Evolutionary conservation across 345 rosid genomes (phyloP), one percentile per base, ranked within the genome.

Genomic region (Hibiscus trionum): DNA sequence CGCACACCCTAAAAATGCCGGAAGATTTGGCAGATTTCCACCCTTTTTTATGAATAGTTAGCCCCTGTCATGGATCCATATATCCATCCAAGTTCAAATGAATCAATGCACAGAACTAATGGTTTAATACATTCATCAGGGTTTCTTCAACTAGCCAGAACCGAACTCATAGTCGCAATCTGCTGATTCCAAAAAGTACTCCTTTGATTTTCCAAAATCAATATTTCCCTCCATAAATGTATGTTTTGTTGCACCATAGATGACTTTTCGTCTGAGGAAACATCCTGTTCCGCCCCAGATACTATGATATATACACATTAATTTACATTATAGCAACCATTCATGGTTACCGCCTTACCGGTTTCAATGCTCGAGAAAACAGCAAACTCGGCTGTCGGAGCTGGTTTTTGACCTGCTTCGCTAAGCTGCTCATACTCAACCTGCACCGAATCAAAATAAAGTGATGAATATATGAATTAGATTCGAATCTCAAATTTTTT

Each of bases 41-140:
- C 1, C 90, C 93, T 72, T 79, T 85, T 2, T 73, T 21, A n/a
- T 90, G 94, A 44, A 93, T 85, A 57, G 7, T 37, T 2, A 86
- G 11, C 6, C 97, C 84, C 96, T 1, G 87, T 11, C 0, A 73
- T 44, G 16, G 98, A 82, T 39, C 86, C 98, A 52, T 93, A 89
- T 44, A 82, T 77, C 91, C 85, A 88, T 4, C 97, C 96, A 11
- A 33, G 37, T 33, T 33, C 37, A 27, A 47, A 47, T 33, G 37
- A 14, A 5, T 52, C n/a, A 52, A 15, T 26, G 29, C 69, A 11
- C 49, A 35, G 67, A 44, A 15, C 42, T 15, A 15, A 47, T 47
- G 39, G 2, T 15, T n/a, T 16, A 52, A 4, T 50, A 5, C 16
- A n/a, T 14, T 14, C n/a, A 15, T 50, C 0, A 5, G 17, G 47